Evolutionary conservation across 73 alveolate species (phyloP).

Genomic region (Chromera velia): DNA sequence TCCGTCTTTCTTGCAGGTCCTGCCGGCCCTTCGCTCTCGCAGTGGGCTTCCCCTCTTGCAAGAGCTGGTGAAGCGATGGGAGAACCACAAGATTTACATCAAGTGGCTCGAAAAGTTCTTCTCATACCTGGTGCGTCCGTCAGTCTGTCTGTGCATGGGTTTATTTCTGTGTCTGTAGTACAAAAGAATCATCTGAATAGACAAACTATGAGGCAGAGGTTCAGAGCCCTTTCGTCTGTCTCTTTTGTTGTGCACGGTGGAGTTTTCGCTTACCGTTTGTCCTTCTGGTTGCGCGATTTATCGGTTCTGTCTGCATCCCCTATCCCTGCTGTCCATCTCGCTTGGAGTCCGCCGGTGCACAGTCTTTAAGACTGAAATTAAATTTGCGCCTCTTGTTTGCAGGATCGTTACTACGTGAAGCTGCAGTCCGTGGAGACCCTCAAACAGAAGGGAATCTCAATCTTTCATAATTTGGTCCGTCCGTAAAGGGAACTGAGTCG

Average conservation of each 20-base stretch:
- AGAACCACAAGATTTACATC: conserved; percentile 58
- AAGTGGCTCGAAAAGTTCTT: conserved; percentile 69
- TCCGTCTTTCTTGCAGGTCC: conserved; percentile 23
- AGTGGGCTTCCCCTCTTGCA: conserved; percentile 43
- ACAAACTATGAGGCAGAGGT: too few relatives aligned
- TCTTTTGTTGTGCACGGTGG: too few relatives aligned
- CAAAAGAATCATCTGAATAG: too few relatives aligned
- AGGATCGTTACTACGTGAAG: conserved; percentile 66
- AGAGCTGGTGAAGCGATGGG: conserved; percentile 56
- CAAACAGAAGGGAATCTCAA: conserved; percentile 51
- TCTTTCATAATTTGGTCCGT: conserved; percentile 47
- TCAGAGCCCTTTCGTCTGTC: too few relatives aligned
- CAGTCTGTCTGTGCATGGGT: not conserved
- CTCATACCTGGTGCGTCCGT: conserved; percentile 56
- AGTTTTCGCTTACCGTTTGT: too few relatives aligned
- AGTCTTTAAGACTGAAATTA: too few relatives aligned
- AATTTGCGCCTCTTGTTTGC: conserved; percentile 7
- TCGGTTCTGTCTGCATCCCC: not conserved
- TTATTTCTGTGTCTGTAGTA: too few relatives aligned
- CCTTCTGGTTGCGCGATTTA: not conserved
- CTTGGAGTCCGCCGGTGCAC: too few relatives aligned
- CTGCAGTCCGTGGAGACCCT: conserved; percentile 57
- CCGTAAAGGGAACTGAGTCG: not conserved
- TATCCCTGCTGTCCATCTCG: not conserved
- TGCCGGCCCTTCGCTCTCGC: conserved; percentile 47